A percentile compares a stretch with the other conserved stretches of the same genome.
Evolutionary conservation across 176 grass and related monocot genomes (phyloP).

Genomic region (Rhynchospora tenuis): DNA sequence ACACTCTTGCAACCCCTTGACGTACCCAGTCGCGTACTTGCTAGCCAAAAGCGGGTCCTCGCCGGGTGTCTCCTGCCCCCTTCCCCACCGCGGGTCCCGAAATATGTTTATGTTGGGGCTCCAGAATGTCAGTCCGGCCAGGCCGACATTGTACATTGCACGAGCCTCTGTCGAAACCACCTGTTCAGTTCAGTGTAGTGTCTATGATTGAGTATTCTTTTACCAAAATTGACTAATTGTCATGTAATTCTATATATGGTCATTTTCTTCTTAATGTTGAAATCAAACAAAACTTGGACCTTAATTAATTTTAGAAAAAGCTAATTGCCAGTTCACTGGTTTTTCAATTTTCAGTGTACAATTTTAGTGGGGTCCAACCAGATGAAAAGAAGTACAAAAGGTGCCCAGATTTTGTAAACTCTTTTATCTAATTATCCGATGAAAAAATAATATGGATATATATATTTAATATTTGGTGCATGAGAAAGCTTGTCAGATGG

Average conservation of each 20-base stretch:
- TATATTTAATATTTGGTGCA: neutral
- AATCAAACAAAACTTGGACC: neutral
- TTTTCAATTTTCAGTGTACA: neutral
- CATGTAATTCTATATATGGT: neutral
- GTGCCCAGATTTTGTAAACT: neutral
- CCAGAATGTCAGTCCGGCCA: constrained; percentile 83
- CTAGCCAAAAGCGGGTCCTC: constrained; percentile 85
- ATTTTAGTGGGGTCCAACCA: neutral
- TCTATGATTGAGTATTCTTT: no score
- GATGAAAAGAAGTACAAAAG: neutral
- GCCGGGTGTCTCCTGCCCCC: constrained; percentile 91
- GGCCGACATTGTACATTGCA: constrained; percentile 95
- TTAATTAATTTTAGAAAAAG: neutral
- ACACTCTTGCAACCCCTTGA: constrained; percentile 54
- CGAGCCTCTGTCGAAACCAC: constrained; percentile 81
- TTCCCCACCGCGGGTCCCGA: constrained; percentile 82
- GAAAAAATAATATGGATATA: neutral
- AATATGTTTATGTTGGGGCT: constrained; percentile 98
- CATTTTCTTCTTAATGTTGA: neutral
- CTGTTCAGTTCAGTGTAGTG: constrained; percentile 13
- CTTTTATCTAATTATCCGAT: no score
- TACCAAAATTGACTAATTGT: neutral
- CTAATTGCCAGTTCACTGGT: neutral
- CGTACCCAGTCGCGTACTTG: constrained; percentile 79
- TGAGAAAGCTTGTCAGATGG: constrained; percentile 11